Conservation (phyloP, 106 monocot species). For the Narthecium ossifragum region DNA sequence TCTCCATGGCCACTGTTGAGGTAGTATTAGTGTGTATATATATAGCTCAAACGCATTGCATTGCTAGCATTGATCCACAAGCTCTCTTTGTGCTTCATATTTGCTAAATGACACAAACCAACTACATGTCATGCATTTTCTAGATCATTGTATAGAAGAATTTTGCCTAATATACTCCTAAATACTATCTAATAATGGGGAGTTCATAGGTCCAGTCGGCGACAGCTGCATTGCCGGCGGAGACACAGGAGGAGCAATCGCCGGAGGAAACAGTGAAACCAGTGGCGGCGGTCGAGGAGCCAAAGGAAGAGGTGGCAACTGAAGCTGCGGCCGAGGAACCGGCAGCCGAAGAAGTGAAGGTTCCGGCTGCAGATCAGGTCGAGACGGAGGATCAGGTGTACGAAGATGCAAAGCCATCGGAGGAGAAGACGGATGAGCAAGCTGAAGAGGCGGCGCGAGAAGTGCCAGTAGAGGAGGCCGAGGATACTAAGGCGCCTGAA, state of each 20-base stretch:
- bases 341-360: not conserved
- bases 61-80: too few species aligned
- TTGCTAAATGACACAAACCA: too few species aligned
- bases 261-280: not conserved
- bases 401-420: not conserved
- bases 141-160: not conserved
- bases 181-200: not conserved
- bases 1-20: slow-evolving; percentile 21
- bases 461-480: slow-evolving; percentile 2
- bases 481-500: slow-evolving; percentile 12
- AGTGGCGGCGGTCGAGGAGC: not conserved
- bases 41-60: too few species aligned
- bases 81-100: too few species aligned
- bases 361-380: not conserved
- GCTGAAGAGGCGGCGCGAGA: not conserved
- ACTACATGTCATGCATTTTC: not conserved
- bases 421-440: not conserved
- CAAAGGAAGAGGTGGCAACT: not conserved
- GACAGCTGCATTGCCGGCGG: slow-evolving; percentile 16
- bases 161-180: not conserved
- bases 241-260: slow-evolving; percentile 9
- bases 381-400: not conserved
- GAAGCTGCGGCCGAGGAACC: slow-evolving; percentile 1
- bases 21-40: not conserved
- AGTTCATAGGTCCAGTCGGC: slow-evolving; percentile 17